A percentile compares a stretch with the other conserved stretches of the same genome.
phyloP scores from a whole-genome alignment of 1,284 basidiomycete genomes.

The Paramarasmius palmivorus region DNA sequence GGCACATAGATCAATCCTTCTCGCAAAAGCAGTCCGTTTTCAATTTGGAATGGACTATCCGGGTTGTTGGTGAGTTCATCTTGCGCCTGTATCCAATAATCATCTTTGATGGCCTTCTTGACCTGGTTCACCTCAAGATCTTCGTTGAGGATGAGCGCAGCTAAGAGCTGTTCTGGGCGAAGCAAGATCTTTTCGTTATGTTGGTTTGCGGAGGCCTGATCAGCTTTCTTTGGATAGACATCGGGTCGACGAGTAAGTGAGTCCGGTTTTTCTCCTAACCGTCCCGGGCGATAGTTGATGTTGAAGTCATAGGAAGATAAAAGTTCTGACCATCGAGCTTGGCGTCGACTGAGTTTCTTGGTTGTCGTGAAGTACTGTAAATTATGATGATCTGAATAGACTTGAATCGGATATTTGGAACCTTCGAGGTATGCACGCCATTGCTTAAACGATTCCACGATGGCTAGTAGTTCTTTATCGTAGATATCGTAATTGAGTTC shows the following conservation, averaged over 20 bases:
- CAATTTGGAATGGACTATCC: slow-evolving; percentile 17
- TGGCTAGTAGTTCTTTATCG: no score
- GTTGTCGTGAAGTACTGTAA: slow-evolving; percentile 16
- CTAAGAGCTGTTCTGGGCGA: no score
- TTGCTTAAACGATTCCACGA: no score
- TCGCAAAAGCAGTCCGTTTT: slow-evolving; percentile 8
- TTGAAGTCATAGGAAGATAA: slow-evolving; percentile 21
- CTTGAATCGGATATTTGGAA: no score
- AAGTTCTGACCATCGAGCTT: neutral
- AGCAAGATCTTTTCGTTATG: neutral
- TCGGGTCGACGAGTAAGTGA: no score
- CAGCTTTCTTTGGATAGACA: slow-evolving; percentile 26
- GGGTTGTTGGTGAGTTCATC: neutral
- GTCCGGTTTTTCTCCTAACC: slow-evolving; percentile 19
- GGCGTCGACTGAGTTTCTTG: slow-evolving; percentile 6
- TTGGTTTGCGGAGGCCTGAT: neutral
- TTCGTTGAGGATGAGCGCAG: no score
- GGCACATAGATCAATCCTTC: slow-evolving; percentile 12
- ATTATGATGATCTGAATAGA: no score
- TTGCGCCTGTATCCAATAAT: no score
- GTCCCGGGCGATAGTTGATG: slow-evolving; percentile 26
- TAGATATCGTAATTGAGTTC: neutral
- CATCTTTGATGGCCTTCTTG: no score
- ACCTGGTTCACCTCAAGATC: no score
- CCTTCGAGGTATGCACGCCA: no score